Evolutionary conservation across 2,329 filamentous ascomycete species (phyloP), one percentile per base, ranked within the genome.

Genomic region (Leptographium wingfieldii): DNA sequence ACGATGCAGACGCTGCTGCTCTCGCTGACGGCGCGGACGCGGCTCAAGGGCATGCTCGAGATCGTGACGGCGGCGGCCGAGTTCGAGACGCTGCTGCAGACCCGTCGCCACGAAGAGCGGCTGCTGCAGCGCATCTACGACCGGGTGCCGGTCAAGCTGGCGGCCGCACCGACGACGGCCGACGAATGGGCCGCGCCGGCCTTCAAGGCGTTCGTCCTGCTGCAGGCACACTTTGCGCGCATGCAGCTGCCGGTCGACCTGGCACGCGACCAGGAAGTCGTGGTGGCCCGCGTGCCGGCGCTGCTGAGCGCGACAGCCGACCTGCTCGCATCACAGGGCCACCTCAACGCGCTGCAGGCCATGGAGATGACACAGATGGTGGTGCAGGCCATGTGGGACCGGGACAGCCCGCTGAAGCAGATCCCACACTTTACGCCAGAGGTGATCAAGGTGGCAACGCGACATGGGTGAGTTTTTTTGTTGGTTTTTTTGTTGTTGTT

Each of bases 361-460:
- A 99, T 99, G 92, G 94, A 99, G 72, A 90, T 99, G 82, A 95
- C 90, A 14, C 94, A 99, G 71, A 99, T 99, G 94, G 90, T 95
- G 58, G 92, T 99, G 3, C 94, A 99, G 74, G 92, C 88, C 56
- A 96, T 97, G 90, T 99, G 94, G 94, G 92, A 99, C 74, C 88
- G 92, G 61, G 94, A 99, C 72, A 95, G 89, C 68, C 92, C 94
- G 48, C 80, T 99, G 66, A 96, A 96, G 77, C 94, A 99, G 73
- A 96, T 99, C 69, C 94, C 94, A 66, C 90, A 97, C 76, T 97
- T 97, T 72, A 84, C 86, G 19, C 82, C 86, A 46, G 86, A 92
- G 63, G 86, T 88, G 57, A 86, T 97, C 66, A 88, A 92, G 73
- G 87, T 84, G 64, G 90, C 89, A 53, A 88, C 88, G 69, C 85